Percentiles rank a stretch among this genome's conserved stretches.
phyloP scores from a whole-genome alignment of 768 basidiomycete genomes.

The Xerocomus spinulosus region DNA sequence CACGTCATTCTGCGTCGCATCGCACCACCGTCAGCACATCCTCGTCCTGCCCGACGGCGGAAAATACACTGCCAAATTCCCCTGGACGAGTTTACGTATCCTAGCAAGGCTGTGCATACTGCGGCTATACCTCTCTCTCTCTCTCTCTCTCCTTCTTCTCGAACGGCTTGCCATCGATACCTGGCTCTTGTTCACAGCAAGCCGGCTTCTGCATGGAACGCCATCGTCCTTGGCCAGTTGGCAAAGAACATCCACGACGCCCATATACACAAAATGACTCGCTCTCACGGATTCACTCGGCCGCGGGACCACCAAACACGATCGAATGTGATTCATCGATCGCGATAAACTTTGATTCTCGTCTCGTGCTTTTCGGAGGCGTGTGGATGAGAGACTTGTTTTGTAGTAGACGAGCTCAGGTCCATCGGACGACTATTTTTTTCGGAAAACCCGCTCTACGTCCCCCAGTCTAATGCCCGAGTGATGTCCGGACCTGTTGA shows the following conservation, averaged over 20 bases:
- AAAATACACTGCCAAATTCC: background rate
- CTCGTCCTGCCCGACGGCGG: background rate
- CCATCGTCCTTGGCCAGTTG: background rate
- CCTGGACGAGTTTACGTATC: background rate
- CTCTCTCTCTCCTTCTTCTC: no score
- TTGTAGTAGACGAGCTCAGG: background rate
- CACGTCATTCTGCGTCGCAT: background rate
- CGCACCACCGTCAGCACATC: background rate
- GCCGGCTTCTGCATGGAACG: background rate
- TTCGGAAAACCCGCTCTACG: background rate
- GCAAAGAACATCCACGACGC: background rate
- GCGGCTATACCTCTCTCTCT: no score
- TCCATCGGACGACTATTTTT: no score
- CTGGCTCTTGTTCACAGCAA: no score
- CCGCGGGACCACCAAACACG: conserved; percentile 14
- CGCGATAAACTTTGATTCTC: conserved; percentile 15
- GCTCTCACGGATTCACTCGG: no score
- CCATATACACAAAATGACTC: no score
- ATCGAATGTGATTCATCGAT: no score
- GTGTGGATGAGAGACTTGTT: background rate
- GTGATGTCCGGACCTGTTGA: background rate
- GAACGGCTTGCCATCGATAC: no score
- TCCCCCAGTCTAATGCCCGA: background rate
- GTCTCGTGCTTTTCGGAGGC: background rate
- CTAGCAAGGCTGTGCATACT: background rate